Conservation (phyloP, 2,329 filamentous ascomycete genomes). For the Exophiala sideris region DNA sequence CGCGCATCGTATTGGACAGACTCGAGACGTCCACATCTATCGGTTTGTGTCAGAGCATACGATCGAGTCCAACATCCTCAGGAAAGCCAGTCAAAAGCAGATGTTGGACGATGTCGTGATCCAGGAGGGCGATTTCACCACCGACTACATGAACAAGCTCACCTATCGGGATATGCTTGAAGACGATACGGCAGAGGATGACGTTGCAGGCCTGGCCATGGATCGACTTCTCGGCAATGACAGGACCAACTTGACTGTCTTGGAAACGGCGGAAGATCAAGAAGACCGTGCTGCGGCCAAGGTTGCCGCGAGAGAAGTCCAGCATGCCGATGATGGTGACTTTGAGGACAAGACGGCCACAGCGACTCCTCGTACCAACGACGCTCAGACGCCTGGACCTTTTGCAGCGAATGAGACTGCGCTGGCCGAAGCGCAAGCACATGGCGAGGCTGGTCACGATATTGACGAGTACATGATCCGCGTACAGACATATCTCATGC, state of each 20-base stretch:
- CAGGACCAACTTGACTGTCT: slow-evolving; percentile 60
- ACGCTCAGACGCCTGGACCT: slow-evolving; percentile 27
- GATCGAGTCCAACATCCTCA: slow-evolving; percentile 95
- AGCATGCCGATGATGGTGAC: slow-evolving; percentile 77
- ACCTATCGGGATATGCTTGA: slow-evolving; percentile 66
- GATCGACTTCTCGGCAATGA: slow-evolving; percentile 70
- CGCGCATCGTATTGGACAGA: slow-evolving; percentile 95
- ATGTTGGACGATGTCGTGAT: slow-evolving; percentile 98
- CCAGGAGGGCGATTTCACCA: slow-evolving; percentile 96
- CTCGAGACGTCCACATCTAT: slow-evolving; percentile 96
- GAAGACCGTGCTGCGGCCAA: slow-evolving; percentile 89
- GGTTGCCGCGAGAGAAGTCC: slow-evolving; percentile 81
- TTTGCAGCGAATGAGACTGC: slow-evolving; percentile 29
- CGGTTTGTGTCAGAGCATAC: slow-evolving; percentile 89
- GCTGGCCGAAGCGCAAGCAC: slow-evolving; percentile 40
- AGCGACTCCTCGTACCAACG: slow-evolving; percentile 31
- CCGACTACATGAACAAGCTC: slow-evolving; percentile 85
- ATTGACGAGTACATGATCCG: slow-evolving; percentile 74
- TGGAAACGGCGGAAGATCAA: slow-evolving; percentile 86
- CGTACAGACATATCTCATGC: slow-evolving; percentile 61
- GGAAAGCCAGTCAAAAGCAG: slow-evolving; percentile 95
- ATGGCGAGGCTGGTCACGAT: slow-evolving; percentile 49
- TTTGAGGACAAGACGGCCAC: slow-evolving; percentile 63
- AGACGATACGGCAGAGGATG: slow-evolving; percentile 45
- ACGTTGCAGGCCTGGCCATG: slow-evolving; percentile 77